Evolutionary conservation across 495 filamentous ascomycete genomes (phyloP).

Genomic region (Arthonia radiata): DNA sequence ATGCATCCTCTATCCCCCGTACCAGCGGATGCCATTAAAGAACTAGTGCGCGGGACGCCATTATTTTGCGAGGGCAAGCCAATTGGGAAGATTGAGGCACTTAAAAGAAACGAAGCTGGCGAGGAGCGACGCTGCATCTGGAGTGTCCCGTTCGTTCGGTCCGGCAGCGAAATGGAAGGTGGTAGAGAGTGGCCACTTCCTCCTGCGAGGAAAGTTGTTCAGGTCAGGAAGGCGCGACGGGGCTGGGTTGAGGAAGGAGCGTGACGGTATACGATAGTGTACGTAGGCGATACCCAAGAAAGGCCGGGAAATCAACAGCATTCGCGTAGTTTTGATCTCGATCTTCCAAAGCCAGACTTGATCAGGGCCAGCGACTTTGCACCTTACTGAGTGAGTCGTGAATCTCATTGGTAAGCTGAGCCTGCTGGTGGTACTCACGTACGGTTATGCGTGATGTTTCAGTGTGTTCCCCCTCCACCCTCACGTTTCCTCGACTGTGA

Average conservation of each 20-base stretch:
- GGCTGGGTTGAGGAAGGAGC: conserved; percentile 48
- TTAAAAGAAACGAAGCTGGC: conserved; percentile 23
- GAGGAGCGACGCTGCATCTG: conserved; percentile 43
- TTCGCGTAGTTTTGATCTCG: no score
- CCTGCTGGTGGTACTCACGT: no score
- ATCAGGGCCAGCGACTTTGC: no score
- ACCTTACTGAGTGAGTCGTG: no score
- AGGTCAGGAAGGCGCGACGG: conserved; percentile 41
- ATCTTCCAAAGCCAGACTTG: no score
- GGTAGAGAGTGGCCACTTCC: conserved; percentile 64
- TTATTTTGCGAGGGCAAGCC: conserved; percentile 73
- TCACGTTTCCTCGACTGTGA: no score
- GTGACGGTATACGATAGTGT: not conserved
- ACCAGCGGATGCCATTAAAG: conserved; percentile 48
- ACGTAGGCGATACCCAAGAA: no score
- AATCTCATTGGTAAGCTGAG: no score
- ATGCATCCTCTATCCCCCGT: conserved; percentile 74
- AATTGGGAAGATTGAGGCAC: conserved; percentile 44
- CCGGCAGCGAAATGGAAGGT: conserved; percentile 31
- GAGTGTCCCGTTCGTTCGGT: conserved; percentile 51
- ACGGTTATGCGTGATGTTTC: no score
- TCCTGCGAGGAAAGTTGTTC: conserved; percentile 55
- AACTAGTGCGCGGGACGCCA: conserved; percentile 63
- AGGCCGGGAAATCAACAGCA: no score
- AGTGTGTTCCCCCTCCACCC: no score